A percentile compares a stretch with the other conserved stretches of the same genome.
Evolutionary conservation across 2,329 filamentous ascomycete genomes (phyloP).

Genomic region (Aspergillus amoenus): DNA sequence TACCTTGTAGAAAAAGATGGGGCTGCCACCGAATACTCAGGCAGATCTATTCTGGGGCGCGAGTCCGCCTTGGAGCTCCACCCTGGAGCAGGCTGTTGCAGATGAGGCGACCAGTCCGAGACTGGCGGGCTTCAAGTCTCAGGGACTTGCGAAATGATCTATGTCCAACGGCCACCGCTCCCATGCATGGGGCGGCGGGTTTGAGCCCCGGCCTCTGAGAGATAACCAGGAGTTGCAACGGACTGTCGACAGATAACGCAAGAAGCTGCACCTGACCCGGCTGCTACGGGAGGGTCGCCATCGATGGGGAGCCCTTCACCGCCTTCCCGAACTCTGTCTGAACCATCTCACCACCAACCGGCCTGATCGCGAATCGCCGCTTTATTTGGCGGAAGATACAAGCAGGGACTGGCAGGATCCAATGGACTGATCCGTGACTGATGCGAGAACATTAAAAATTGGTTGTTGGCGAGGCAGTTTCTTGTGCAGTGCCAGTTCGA

Average conservation of each 20-base stretch:
- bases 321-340: background rate
- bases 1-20: too few relatives aligned
- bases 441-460: background rate
- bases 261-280: constrained; percentile 2
- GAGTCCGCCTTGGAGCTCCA: constrained; percentile 4
- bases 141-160: constrained; percentile 14
- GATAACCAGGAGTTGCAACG: background rate
- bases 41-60: background rate
- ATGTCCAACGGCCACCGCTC: constrained; percentile 8
- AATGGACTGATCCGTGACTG: background rate
- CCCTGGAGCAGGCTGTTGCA: constrained; percentile 13
- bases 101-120: constrained; percentile 24
- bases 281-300: background rate
- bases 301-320: background rate
- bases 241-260: background rate
- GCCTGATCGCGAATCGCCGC: constrained; percentile 1
- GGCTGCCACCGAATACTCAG: too few relatives aligned
- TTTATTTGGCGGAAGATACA: background rate
- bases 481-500: background rate
- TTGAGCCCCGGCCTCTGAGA: background rate
- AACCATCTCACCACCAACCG: constrained; percentile 1
- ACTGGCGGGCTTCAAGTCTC: constrained; percentile 1
- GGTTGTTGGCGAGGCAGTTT: background rate
- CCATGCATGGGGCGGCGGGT: background rate
- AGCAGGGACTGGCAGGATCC: background rate